These are phyloP conservation scores for Verticillium zaregamsianum DNA, from an alignment of 2,329 filamentous ascomycete species.

Conservation along the genomic window DNA sequence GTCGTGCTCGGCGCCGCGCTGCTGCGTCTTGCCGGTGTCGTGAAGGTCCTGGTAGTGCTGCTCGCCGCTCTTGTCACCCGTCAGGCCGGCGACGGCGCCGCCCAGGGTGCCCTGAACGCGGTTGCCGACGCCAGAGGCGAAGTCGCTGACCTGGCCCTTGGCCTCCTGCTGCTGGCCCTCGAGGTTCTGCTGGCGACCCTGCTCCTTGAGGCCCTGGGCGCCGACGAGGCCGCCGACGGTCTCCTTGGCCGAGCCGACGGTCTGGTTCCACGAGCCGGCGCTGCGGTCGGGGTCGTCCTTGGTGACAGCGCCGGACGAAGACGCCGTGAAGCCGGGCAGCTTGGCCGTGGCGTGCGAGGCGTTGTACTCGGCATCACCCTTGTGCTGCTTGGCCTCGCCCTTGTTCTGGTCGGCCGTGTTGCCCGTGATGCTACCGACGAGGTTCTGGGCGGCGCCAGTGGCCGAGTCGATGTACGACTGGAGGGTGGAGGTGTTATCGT, in stretches of 20 bases:
- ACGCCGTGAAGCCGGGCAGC: constrained; percentile 67
- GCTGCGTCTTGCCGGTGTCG: constrained; percentile 77
- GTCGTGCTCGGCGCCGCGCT: constrained; percentile 79
- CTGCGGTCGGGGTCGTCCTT: constrained; percentile 70
- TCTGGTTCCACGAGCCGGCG: constrained; percentile 80
- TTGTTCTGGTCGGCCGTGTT: constrained; percentile 62
- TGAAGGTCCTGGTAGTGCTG: constrained; percentile 64
- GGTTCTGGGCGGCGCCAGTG: constrained; percentile 67
- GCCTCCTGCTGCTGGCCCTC: constrained; percentile 80
- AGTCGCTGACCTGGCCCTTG: constrained; percentile 73
- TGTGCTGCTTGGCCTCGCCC: constrained; percentile 60
- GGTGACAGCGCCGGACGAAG: constrained; percentile 64
- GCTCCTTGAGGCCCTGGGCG: constrained; percentile 61
- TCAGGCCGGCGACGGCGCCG: constrained; percentile 64
- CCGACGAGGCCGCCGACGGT: constrained; percentile 71
- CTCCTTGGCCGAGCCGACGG: constrained; percentile 82
- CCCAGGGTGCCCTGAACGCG: constrained; percentile 71
- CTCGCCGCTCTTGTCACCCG: constrained; percentile 65
- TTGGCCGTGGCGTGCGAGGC: constrained; percentile 73
- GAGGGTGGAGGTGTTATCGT: constrained; percentile 61
- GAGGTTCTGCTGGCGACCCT: constrained; percentile 73
- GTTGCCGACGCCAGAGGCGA: constrained; percentile 61
- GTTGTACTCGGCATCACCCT: constrained; percentile 64
- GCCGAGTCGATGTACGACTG: constrained; percentile 74
- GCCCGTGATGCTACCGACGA: constrained; percentile 69